phyloP scores from a whole-genome alignment of 2,329 filamentous ascomycete species.

The Pseudopyricularia cyperi region DNA sequence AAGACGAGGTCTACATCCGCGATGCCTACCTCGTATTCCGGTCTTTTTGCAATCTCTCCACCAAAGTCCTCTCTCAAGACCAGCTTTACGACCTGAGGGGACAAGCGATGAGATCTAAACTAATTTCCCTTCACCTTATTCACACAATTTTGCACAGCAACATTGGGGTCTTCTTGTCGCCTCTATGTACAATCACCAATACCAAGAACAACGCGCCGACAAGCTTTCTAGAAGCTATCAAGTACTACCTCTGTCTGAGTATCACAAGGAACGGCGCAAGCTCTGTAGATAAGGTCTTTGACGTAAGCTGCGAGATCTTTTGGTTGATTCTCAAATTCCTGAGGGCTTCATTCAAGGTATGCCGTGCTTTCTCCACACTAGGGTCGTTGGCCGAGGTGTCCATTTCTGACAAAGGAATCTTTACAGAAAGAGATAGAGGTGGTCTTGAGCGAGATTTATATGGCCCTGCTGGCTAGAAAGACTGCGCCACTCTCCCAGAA shows the following conservation, averaged over 20 bases:
- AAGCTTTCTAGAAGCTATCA: constrained; percentile 84
- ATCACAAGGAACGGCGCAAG: constrained; percentile 92
- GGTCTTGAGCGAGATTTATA: constrained; percentile 93
- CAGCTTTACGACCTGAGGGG: constrained; percentile 87
- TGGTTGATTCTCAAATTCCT: constrained; percentile 95
- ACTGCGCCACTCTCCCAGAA: constrained; percentile 85
- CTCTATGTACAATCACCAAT: constrained; percentile 81
- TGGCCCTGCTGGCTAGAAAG: constrained; percentile 78
- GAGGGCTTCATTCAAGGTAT: constrained; percentile 84
- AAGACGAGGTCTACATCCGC: constrained; percentile 93
- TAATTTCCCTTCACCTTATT: constrained; percentile 89
- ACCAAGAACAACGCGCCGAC: constrained; percentile 81
- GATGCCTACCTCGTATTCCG: constrained; percentile 96
- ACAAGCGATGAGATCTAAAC: constrained; percentile 93
- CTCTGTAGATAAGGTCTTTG: constrained; percentile 82
- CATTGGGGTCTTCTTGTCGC: constrained; percentile 79
- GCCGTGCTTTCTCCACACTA: neutral
- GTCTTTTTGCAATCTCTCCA: constrained; percentile 94
- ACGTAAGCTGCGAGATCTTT: constrained; percentile 93
- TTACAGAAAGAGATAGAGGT: constrained; percentile 87
- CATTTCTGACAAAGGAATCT: neutral
- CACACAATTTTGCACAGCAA: constrained; percentile 94
- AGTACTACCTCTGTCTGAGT: constrained; percentile 92
- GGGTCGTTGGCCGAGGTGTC: neutral
- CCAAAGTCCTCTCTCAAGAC: constrained; percentile 77